These are phyloP conservation scores for Apiospora hydei DNA, from an alignment of 2,329 filamentous ascomycete genomes.

Conservation along the genomic window DNA sequence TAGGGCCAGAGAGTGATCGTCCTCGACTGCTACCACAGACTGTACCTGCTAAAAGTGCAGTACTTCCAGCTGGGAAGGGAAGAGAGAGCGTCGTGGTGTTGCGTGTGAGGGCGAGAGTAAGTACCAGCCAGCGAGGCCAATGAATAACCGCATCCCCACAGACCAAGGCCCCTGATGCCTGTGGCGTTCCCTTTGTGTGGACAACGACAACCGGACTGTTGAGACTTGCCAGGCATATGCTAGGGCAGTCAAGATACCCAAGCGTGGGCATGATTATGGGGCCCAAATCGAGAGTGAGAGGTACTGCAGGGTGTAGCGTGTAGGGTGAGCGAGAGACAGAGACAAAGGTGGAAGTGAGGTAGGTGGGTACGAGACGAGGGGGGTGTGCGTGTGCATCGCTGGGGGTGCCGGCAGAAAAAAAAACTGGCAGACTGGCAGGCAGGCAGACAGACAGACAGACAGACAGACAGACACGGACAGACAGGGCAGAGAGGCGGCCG, in stretches of 20 bases:
- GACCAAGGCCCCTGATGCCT: slow-evolving; percentile 37
- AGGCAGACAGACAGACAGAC: not conserved
- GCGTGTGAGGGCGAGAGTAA: not conserved
- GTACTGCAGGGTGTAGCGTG: not conserved
- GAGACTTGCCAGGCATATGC: slow-evolving; percentile 32
- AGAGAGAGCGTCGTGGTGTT: slow-evolving; percentile 1
- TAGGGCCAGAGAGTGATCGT: slow-evolving; percentile 44
- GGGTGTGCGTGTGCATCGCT: not conserved
- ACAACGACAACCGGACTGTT: slow-evolving; percentile 31
- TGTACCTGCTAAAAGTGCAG: slow-evolving; percentile 27
- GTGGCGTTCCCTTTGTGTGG: slow-evolving; percentile 35
- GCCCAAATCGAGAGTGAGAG: slow-evolving; percentile 26
- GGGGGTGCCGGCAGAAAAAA: not conserved
- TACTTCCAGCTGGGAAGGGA: slow-evolving; percentile 28
- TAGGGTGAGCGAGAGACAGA: slow-evolving; percentile 8
- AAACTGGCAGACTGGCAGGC: not conserved
- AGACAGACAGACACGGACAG: slow-evolving; percentile 9
- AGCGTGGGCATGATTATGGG: slow-evolving; percentile 44
- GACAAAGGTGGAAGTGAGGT: slow-evolving; percentile 2
- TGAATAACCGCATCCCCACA: slow-evolving; percentile 33
- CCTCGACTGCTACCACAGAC: slow-evolving; percentile 30
- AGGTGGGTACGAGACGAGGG: not conserved
- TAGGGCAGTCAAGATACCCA: slow-evolving; percentile 19
- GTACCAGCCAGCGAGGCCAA: not conserved
- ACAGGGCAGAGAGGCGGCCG: slow-evolving; percentile 17